These are phyloP conservation scores for Arachnopeziza araneosa DNA, from an alignment of 2,329 filamentous ascomycete genomes.

Conservation along the genomic window DNA sequence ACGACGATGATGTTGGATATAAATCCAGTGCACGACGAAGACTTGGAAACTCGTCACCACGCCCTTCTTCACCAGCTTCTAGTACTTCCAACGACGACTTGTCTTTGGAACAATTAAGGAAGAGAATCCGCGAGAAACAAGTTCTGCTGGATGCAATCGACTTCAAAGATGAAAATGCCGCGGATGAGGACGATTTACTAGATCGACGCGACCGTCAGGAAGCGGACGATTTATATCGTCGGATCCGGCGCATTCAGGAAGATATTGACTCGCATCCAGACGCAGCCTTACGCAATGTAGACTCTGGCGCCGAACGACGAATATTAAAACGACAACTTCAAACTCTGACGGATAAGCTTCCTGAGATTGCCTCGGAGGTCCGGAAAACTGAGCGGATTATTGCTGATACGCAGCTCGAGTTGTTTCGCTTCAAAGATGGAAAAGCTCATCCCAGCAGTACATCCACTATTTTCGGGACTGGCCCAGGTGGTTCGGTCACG, in stretches of 20 bases:
- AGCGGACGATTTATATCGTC: slow-evolving; percentile 87
- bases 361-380: slow-evolving; percentile 87
- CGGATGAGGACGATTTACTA: slow-evolving; percentile 86
- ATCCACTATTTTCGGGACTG: slow-evolving; percentile 80
- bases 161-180: slow-evolving; percentile 84
- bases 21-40: slow-evolving; percentile 88
- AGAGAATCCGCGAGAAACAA: slow-evolving; percentile 91
- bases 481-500: slow-evolving; percentile 82
- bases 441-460: slow-evolving; percentile 84
- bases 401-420: slow-evolving; percentile 81
- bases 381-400: slow-evolving; percentile 88
- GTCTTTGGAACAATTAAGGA: slow-evolving; percentile 79
- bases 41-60: slow-evolving; percentile 67
- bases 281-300: slow-evolving; percentile 60
- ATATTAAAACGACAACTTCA: slow-evolving; percentile 86
- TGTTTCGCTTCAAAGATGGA: slow-evolving; percentile 90
- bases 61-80: slow-evolving; percentile 69
- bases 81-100: slow-evolving; percentile 73
- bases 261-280: slow-evolving; percentile 92
- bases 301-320: slow-evolving; percentile 84
- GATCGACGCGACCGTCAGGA: slow-evolving; percentile 88
- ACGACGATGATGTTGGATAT: slow-evolving; percentile 88
- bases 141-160: slow-evolving; percentile 93
- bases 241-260: slow-evolving; percentile 85
- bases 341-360: slow-evolving; percentile 80